Conservation (phyloP, 129 eudicot genomes). For the Dittrichia graveolens region DNA sequence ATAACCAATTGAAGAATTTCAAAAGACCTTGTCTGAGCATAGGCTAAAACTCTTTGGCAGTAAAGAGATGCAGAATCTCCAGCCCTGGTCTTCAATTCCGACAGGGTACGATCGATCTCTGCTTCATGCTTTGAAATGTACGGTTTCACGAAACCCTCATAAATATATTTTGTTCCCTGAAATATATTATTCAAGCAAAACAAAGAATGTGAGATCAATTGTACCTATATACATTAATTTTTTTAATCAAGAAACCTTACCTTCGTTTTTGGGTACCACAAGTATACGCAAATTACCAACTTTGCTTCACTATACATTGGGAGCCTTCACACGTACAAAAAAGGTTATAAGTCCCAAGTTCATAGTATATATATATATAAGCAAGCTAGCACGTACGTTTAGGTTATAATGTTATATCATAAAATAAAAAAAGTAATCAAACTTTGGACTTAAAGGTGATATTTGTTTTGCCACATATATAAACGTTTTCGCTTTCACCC, state of each 20-base stretch:
- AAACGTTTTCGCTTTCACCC: no score
- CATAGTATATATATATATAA: not conserved
- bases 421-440: no score
- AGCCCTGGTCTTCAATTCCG: constrained; percentile 80
- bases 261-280: constrained; percentile 93
- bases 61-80: constrained; percentile 71
- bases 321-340: constrained; percentile 55
- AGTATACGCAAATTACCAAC: constrained; percentile 69
- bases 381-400: not conserved
- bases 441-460: no score
- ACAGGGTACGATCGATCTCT: constrained; percentile 77
- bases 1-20: constrained; percentile 83
- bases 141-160: constrained; percentile 76
- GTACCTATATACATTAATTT: not conserved
- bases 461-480: no score
- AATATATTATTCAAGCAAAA: not conserved
- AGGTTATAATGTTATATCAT: no score
- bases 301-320: constrained; percentile 97
- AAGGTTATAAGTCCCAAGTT: constrained; percentile 7
- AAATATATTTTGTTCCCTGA: constrained; percentile 91
- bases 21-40: constrained; percentile 70
- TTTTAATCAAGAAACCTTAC: constrained; percentile 36
- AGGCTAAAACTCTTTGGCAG: constrained; percentile 56
- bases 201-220: not conserved
- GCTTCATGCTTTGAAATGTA: constrained; percentile 74